A percentile compares a stretch with the other conserved stretches of the same genome.
phyloP scores from a whole-genome alignment of 768 basidiomycete genomes.

The Udeniomyces megalosporus region DNA sequence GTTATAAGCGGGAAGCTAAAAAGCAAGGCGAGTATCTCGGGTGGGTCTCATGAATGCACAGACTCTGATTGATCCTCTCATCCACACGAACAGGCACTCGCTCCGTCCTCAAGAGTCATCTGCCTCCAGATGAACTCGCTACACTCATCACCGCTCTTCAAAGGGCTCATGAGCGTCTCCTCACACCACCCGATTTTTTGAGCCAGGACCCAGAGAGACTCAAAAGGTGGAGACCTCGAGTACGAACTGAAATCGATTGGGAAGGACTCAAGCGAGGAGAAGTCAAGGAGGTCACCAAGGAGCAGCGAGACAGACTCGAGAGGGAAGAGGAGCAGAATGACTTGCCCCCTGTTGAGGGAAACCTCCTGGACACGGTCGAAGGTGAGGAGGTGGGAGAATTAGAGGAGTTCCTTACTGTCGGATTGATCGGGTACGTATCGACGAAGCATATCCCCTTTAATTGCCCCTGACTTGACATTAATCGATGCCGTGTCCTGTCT shows the following conservation, averaged over 20 bases:
- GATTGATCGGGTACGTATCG: slow-evolving; percentile 21
- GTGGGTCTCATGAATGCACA: no score
- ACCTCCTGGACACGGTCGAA: no score
- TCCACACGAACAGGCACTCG: no score
- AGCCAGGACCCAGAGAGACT: slow-evolving; percentile 36
- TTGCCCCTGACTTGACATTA: no score
- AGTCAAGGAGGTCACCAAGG: slow-evolving; percentile 26
- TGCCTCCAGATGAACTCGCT: slow-evolving; percentile 49
- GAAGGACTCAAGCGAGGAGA: slow-evolving; percentile 33
- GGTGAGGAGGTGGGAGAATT: background rate
- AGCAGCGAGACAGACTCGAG: background rate
- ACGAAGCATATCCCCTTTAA: no score
- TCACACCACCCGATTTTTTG: slow-evolving; percentile 50
- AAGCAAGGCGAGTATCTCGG: slow-evolving; percentile 9
- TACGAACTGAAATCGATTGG: slow-evolving; percentile 61
- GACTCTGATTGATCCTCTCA: no score
- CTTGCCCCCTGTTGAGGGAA: background rate
- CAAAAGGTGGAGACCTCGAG: slow-evolving; percentile 47
- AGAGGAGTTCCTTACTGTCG: slow-evolving; percentile 19
- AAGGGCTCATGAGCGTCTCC: slow-evolving; percentile 48
- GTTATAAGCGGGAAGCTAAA: slow-evolving; percentile 7
- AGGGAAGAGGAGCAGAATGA: background rate
- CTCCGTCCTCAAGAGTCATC: slow-evolving; percentile 39
- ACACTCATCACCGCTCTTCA: slow-evolving; percentile 50
- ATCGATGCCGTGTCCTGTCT: no score